Percentiles rank a stretch among this genome's conserved stretches.
Evolutionary conservation across 1,284 basidiomycete species (phyloP).

Genomic region (Lentinula novae-zelandiae): DNA sequence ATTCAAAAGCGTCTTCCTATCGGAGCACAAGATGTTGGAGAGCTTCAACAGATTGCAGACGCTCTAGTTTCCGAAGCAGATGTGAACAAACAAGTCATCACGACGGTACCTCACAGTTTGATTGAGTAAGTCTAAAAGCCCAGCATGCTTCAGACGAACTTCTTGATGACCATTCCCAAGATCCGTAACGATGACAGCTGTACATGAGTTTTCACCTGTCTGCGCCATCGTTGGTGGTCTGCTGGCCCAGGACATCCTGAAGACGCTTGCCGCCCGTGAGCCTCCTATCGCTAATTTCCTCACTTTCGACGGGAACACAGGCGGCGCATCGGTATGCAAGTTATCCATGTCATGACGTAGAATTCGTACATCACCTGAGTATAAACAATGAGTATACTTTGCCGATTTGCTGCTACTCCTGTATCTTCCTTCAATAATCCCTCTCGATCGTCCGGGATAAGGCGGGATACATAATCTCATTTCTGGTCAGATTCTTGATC

Average conservation of each 20-base stretch:
- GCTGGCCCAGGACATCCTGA: conserved; percentile 92
- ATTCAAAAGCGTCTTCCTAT: conserved; percentile 58
- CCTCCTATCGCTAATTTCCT: conserved; percentile 92
- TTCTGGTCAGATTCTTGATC: too few species aligned
- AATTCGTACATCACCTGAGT: background rate
- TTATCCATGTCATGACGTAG: conserved; percentile 39
- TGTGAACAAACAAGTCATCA: conserved; percentile 67
- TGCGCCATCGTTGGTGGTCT: conserved; percentile 93
- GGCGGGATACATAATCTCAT: too few species aligned
- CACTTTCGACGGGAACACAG: conserved; percentile 81
- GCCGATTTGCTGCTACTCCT: too few species aligned
- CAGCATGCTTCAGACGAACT: conserved; percentile 4
- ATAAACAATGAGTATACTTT: background rate
- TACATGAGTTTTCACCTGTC: conserved; percentile 85
- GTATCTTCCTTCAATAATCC: too few species aligned
- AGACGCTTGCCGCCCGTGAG: conserved; percentile 86
- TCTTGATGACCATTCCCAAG: conserved; percentile 29
- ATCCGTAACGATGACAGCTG: conserved; percentile 62
- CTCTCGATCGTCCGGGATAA: too few species aligned
- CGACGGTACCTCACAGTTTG: conserved; percentile 49
- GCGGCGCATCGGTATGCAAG: conserved; percentile 64
- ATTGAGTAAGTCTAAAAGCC: conserved; percentile 45
- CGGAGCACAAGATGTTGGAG: conserved; percentile 42
- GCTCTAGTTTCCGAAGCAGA: conserved; percentile 57
- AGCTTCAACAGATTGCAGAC: conserved; percentile 61